Evolutionary conservation across 1,284 basidiomycete genomes (phyloP).

Genomic region (Naganishia sp.): DNA sequence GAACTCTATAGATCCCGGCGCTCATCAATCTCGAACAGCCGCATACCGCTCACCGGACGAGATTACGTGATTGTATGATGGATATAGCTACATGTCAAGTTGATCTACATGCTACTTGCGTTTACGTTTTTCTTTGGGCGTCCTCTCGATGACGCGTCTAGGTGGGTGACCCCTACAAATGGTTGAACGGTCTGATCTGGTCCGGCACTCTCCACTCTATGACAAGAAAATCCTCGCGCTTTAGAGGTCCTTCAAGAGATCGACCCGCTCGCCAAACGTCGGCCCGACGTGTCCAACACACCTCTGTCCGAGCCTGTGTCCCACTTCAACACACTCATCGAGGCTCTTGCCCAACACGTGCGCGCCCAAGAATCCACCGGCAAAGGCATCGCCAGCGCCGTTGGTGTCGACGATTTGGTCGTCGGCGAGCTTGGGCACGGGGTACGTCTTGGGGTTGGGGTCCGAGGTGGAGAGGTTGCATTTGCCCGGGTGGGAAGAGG

Average conservation of each 20-base stretch:
- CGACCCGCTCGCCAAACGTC: conserved; percentile 26
- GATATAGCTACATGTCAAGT: conserved; percentile 25
- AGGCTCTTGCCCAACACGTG: conserved; percentile 76
- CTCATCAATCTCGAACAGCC: background rate
- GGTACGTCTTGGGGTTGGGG: conserved; percentile 59
- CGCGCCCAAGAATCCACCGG: conserved; percentile 93
- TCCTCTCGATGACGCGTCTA: background rate
- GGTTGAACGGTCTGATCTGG: conserved; percentile 20
- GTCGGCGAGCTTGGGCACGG: conserved; percentile 65
- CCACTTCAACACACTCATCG: conserved; percentile 77
- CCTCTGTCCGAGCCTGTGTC: conserved; percentile 87
- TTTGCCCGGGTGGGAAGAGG: conserved; percentile 46
- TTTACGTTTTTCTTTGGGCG: conserved; percentile 4
- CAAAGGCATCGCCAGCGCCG: conserved; percentile 98
- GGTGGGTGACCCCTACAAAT: conserved; percentile 28
- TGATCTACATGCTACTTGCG: conserved; percentile 22
- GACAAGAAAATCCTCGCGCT: background rate
- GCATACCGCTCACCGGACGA: background rate
- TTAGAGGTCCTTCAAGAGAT: conserved; percentile 23
- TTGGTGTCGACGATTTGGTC: conserved; percentile 93
- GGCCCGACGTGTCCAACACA: conserved; percentile 68
- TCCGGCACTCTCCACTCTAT: conserved; percentile 3
- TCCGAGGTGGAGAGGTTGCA: conserved; percentile 49
- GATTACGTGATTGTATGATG: conserved; percentile 16
- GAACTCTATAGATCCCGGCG: background rate